Evolutionary conservation across 176 grass and related monocot species (phyloP).

Genomic region (Carex parvula): DNA sequence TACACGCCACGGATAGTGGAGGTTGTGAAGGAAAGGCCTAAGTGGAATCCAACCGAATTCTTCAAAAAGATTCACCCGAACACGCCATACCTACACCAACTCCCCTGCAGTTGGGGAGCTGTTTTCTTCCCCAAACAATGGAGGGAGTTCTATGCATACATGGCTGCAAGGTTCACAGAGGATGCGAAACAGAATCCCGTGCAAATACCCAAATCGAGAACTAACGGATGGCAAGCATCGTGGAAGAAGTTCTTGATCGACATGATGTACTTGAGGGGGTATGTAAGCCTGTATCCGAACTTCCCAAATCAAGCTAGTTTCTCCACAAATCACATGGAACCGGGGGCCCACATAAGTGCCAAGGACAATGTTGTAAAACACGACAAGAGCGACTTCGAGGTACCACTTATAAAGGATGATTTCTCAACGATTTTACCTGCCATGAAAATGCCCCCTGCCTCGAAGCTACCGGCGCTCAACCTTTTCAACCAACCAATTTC

Average conservation of each 20-base stretch:
- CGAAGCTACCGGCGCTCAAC: constrained; percentile 77
- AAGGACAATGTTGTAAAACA: constrained; percentile 77
- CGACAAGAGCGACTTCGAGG: constrained; percentile 65
- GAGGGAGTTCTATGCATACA: constrained; percentile 99
- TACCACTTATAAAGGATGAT: constrained; percentile 72
- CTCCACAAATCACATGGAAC: constrained; percentile 99
- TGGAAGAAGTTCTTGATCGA: constrained; percentile 99
- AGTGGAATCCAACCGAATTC: constrained; percentile 77
- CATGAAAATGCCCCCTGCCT: constrained; percentile 82
- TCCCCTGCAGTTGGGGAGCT: constrained; percentile 98
- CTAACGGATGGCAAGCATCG: constrained; percentile 93
- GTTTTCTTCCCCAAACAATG: constrained; percentile 99
- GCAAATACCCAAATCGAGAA: constrained; percentile 81
- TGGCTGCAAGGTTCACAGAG: constrained; percentile 73
- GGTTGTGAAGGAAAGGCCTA: constrained; percentile 79
- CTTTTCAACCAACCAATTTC: constrained; percentile 95
- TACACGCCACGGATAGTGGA: constrained; percentile 93
- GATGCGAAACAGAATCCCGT: constrained; percentile 86
- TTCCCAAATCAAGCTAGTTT: constrained; percentile 92
- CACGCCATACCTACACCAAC: constrained; percentile 94
- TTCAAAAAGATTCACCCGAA: constrained; percentile 64
- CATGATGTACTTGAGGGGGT: constrained; percentile 96
- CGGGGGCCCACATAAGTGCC: constrained; percentile 89
- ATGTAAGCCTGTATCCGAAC: constrained; percentile 84
- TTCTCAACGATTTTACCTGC: constrained; percentile 59